phyloP scores from a whole-genome alignment of 148 eudicot species.

The Cornus florida region DNA sequence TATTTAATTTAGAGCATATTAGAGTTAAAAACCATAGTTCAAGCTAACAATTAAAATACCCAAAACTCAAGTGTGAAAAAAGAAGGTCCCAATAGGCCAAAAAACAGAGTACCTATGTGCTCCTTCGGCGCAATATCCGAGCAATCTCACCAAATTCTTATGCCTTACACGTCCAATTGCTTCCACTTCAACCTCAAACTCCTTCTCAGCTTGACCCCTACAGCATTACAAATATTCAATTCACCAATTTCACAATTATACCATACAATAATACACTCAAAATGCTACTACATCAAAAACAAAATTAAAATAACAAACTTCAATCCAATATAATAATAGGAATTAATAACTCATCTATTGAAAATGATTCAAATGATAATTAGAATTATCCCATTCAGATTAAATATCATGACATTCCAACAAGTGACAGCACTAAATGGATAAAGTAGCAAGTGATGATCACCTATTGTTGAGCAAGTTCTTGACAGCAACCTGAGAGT shows the following conservation, averaged over 20 bases:
- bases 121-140: constrained; percentile 78
- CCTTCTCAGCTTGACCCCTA: constrained; percentile 77
- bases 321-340: not conserved
- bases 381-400: too few species aligned
- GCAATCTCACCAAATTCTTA: constrained; percentile 61
- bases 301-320: not conserved
- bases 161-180: constrained; percentile 72
- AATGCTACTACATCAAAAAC: not conserved
- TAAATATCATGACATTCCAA: too few species aligned
- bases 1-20: too few species aligned
- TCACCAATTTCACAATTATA: not conserved
- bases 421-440: not conserved
- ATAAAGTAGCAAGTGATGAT: not conserved
- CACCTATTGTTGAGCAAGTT: constrained; percentile 72
- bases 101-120: constrained; percentile 48
- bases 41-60: not conserved
- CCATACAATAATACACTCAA: not conserved
- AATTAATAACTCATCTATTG: too few species aligned
- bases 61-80: not conserved
- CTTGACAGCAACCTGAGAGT: constrained; percentile 65
- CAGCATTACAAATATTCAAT: not conserved
- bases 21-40: too few species aligned
- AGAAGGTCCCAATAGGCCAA: not conserved
- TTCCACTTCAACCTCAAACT: constrained; percentile 71
- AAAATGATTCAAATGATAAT: too few species aligned